Base-by-base conservation (phyloP, 495 filamentous ascomycete genomes). In the Zalerion maritima region DNA sequence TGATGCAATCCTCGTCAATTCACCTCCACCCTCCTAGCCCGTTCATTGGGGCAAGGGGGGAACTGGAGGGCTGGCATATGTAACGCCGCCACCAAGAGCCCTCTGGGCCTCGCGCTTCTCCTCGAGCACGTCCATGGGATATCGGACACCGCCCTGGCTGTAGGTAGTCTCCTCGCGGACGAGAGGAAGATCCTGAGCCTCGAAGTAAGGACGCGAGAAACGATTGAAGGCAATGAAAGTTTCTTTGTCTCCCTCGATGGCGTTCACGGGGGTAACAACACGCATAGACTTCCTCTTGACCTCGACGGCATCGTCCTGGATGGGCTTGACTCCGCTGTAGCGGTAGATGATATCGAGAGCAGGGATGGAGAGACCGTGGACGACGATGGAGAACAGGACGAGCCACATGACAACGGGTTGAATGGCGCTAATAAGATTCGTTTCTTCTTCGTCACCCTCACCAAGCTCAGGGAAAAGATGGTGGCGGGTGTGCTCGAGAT, bases 401-500 rank as follows among this genome's bases (percentile, higher is more conserved):
- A 74, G 58, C 47, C 60, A 73, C 41, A 71, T 73, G 4, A 72
- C 69, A 5, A 69, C 63, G 14, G 62, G 64, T 9, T 50, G 41
- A 46, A 73, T 65, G 18, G 54, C 56, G 18, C 55, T 49, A 3
- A 64, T 55, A 18, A 73, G 33, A 28, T 49, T 45, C n/a, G 63
- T 66, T 25, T 70, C 64, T 38, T 69, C 64, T 1, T 29, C 36
- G 38, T 69, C 67, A 21, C 61, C 67, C 15, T 57, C 28, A 6
- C 60, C 57, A 4, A 55, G 57, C 19, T 58, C 48, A 3, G 65
- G 65, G 31, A 72, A 68, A 14, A 75, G 49, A n/a, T n/a, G n/a
- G 30, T 66, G 47, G 15, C 62, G 60, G 0, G 69, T 58, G 41
- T 72, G 67, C 40, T 72, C 62, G 8, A 89, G 66, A 48, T 94